A percentile compares a stretch with the other conserved stretches of the same genome.
Evolutionary conservation across 495 filamentous ascomycete species (phyloP).

Genomic region (Podospora pseudopauciseta): DNA sequence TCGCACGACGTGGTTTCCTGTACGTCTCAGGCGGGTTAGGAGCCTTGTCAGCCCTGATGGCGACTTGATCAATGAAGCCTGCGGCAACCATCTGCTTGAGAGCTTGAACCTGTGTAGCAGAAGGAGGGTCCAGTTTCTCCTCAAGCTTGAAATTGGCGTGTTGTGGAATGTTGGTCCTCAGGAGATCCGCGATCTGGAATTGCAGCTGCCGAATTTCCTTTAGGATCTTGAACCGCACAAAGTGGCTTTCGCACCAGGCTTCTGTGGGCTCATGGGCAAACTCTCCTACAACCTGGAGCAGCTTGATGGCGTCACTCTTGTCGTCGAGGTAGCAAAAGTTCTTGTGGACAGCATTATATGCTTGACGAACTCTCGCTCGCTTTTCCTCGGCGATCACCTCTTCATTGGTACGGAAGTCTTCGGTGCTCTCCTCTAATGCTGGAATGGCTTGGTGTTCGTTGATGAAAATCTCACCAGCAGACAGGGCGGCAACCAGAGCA

Average conservation of each 20-base stretch:
- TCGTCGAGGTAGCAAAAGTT: constrained; percentile 78
- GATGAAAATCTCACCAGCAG: constrained; percentile 85
- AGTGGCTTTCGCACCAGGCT: constrained; percentile 73
- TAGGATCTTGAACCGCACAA: constrained; percentile 79
- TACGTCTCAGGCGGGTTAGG: constrained; percentile 66
- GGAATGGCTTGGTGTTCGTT: constrained; percentile 73
- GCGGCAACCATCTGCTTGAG: constrained; percentile 88
- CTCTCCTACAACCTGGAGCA: constrained; percentile 82
- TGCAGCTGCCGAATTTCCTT: constrained; percentile 81
- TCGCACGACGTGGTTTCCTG: constrained; percentile 72
- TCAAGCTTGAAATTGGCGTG: constrained; percentile 56
- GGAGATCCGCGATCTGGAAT: constrained; percentile 73
- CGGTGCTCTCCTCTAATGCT: constrained; percentile 36
- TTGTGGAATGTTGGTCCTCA: constrained; percentile 68
- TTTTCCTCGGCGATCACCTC: constrained; percentile 66
- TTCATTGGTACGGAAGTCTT: constrained; percentile 58
- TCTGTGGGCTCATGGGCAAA: constrained; percentile 65
- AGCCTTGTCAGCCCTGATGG: constrained; percentile 83
- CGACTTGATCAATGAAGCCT: constrained; percentile 93
- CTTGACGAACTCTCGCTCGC: constrained; percentile 60
- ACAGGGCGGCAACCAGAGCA: constrained; percentile 82
- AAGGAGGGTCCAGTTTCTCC: constrained; percentile 64
- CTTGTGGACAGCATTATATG: constrained; percentile 71
- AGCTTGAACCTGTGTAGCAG: constrained; percentile 67
- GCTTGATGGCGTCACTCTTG: constrained; percentile 83